Percentiles rank a stretch among this genome's conserved stretches.
Evolutionary conservation across 2,329 filamentous ascomycete species (phyloP).

Genomic region (Hypoxylon sp.): DNA sequence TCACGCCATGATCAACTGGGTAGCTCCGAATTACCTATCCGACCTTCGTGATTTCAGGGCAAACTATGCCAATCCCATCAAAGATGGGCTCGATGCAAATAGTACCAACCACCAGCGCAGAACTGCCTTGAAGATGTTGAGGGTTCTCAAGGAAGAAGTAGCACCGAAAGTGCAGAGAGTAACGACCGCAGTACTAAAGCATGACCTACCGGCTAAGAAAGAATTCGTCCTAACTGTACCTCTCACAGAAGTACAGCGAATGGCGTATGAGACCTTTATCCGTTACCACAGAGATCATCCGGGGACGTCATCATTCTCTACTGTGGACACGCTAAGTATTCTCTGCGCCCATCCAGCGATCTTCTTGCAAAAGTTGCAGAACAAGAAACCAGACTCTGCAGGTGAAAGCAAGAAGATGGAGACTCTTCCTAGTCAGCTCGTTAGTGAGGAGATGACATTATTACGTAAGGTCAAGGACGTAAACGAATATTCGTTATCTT

Average conservation of each 20-base stretch:
- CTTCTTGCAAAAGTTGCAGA: constrained; percentile 58
- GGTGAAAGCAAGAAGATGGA: constrained; percentile 10
- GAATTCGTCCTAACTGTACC: constrained; percentile 86
- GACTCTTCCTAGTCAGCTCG: constrained; percentile 51
- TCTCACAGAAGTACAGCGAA: constrained; percentile 74
- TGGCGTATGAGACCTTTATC: constrained; percentile 71
- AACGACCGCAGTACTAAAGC: constrained; percentile 74
- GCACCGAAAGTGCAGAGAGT: constrained; percentile 83
- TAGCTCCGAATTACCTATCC: constrained; percentile 84
- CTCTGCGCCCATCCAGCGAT: constrained; percentile 68
- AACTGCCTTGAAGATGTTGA: constrained; percentile 75
- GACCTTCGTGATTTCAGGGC: constrained; percentile 75
- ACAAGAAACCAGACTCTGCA: constrained; percentile 37
- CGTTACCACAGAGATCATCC: constrained; percentile 34
- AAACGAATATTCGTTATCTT: constrained; percentile 69
- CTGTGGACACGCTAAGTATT: constrained; percentile 59
- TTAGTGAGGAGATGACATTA: constrained; percentile 54
- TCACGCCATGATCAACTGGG: constrained; percentile 89
- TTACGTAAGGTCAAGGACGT: constrained; percentile 58
- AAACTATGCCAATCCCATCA: constrained; percentile 81
- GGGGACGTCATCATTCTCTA: constrained; percentile 54
- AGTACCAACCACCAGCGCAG: constrained; percentile 70
- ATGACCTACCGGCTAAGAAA: constrained; percentile 79
- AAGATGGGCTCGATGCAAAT: constrained; percentile 77
- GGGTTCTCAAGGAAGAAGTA: constrained; percentile 78